Conservation (phyloP, 495 filamentous ascomycete genomes). For the Aspergillus bridgeri region DNA sequence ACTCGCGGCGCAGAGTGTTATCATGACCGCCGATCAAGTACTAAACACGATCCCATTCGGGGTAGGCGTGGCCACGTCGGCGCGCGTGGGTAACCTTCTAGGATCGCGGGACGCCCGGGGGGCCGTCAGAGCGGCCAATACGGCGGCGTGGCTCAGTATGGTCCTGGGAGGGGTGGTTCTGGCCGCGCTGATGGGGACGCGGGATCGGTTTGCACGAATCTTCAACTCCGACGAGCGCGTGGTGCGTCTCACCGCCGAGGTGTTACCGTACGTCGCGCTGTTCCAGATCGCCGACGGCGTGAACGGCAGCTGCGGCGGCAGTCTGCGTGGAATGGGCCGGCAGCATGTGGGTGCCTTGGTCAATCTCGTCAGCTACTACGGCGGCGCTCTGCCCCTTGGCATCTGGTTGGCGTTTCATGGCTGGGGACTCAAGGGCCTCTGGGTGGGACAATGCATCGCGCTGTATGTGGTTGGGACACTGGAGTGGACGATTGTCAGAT, state of each 20-base stretch:
- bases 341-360: slow-evolving; percentile 89
- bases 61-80: slow-evolving; percentile 77
- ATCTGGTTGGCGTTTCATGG: slow-evolving; percentile 87
- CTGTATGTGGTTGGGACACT: slow-evolving; percentile 76
- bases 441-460: slow-evolving; percentile 89
- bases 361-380: slow-evolving; percentile 86
- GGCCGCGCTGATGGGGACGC: slow-evolving; percentile 67
- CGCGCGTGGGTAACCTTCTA: slow-evolving; percentile 78
- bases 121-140: slow-evolving; percentile 71
- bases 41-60: slow-evolving; percentile 94
- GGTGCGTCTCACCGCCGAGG: slow-evolving; percentile 71
- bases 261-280: slow-evolving; percentile 85
- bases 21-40: slow-evolving; percentile 92
- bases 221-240: slow-evolving; percentile 80
- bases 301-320: slow-evolving; percentile 82
- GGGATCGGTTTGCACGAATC: slow-evolving; percentile 73
- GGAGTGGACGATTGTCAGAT: slow-evolving; percentile 78
- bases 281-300: slow-evolving; percentile 93
- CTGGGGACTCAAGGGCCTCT: slow-evolving; percentile 80
- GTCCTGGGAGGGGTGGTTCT: slow-evolving; percentile 66
- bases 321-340: slow-evolving; percentile 77
- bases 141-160: slow-evolving; percentile 71
- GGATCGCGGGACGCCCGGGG: slow-evolving; percentile 65
- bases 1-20: slow-evolving; percentile 83
- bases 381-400: slow-evolving; percentile 76